Conservation (phyloP, 805 yeast genomes). For the Barnettozyma vustinii region DNA sequence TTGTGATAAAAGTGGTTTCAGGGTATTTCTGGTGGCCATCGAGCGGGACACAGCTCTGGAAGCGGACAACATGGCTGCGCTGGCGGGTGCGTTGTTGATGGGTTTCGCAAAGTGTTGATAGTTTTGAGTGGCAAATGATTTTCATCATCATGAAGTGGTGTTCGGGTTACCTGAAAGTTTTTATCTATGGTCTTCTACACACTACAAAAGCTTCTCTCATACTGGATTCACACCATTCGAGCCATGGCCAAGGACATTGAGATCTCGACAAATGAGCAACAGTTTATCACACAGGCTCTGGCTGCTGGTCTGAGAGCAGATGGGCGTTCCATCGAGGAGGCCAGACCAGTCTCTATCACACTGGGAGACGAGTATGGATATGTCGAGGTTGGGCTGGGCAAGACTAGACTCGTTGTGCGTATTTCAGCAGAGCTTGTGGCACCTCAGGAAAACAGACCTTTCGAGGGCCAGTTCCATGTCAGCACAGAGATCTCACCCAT, state of each 20-base stretch:
- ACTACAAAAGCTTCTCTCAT: neutral
- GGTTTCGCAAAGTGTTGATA: neutral
- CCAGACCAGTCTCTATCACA: slow-evolving; percentile 58
- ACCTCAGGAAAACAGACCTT: slow-evolving; percentile 89
- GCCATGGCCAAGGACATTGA: slow-evolving; percentile 58
- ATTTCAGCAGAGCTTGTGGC: slow-evolving; percentile 70
- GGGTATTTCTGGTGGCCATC: neutral
- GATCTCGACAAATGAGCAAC: slow-evolving; percentile 56
- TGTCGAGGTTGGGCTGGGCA: slow-evolving; percentile 73
- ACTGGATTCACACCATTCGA: neutral
- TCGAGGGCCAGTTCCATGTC: slow-evolving; percentile 83
- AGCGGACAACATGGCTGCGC: neutral
- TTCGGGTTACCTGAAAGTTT: neutral
- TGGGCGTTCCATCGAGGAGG: slow-evolving; percentile 58
- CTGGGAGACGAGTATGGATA: slow-evolving; percentile 75
- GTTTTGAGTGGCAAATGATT: neutral
- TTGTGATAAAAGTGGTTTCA: neutral
- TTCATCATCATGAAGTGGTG: neutral
- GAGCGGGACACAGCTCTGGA: neutral
- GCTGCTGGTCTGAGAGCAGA: slow-evolving; percentile 60
- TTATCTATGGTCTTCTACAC: no score
- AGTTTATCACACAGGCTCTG: slow-evolving; percentile 58
- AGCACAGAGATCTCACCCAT: slow-evolving; percentile 84
- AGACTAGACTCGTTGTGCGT: slow-evolving; percentile 64
- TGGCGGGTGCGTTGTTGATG: neutral